Conservation (phyloP, 108 stramenopile species). For the Discostella pseudostelligera region DNA sequence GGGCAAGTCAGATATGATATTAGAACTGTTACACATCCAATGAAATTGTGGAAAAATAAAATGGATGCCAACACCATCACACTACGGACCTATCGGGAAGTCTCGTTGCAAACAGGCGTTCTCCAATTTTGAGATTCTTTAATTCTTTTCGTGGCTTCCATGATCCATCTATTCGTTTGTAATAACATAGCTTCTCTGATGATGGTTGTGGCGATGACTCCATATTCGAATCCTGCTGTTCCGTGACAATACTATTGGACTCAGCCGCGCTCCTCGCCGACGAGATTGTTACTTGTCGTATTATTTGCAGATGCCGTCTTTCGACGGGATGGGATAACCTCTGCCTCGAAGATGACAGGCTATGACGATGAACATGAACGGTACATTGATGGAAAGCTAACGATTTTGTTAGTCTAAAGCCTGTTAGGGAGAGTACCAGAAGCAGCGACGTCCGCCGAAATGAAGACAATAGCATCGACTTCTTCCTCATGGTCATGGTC, state of each 20-base stretch:
- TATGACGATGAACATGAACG: background rate
- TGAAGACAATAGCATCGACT: background rate
- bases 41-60: background rate
- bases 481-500: too few relatives aligned
- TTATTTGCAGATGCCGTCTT: background rate
- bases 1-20: background rate
- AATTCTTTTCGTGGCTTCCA: slow-evolving; percentile 65
- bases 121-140: slow-evolving; percentile 55
- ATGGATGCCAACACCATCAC: background rate
- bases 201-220: background rate
- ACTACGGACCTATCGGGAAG: slow-evolving; percentile 28
- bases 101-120: slow-evolving; percentile 56
- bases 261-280: background rate
- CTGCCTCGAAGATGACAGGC: too few relatives aligned
- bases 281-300: background rate
- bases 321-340: background rate
- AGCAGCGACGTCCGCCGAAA: background rate
- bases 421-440: background rate
- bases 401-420: background rate
- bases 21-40: background rate
- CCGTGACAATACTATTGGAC: background rate
- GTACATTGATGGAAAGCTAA: slow-evolving; percentile 2
- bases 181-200: slow-evolving; percentile 35
- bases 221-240: too few relatives aligned
- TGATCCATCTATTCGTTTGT: slow-evolving; percentile 32